phyloP scores from a whole-genome alignment of 2,329 filamentous ascomycete genomes.

The Diaporthe sp. region DNA sequence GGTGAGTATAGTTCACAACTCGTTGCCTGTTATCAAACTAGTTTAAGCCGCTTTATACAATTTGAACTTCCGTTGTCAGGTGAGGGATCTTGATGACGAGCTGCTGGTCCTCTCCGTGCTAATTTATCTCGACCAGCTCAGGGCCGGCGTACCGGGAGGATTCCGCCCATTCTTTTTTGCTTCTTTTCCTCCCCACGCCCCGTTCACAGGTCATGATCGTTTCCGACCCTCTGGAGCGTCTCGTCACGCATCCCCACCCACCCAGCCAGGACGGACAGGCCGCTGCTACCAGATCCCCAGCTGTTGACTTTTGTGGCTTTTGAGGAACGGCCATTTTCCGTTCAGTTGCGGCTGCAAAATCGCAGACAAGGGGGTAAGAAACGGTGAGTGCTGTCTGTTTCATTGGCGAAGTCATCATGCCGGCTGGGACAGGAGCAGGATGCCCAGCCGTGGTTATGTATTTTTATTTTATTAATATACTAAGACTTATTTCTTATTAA shows the following conservation, averaged over 20 bases:
- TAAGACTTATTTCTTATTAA: too few species aligned
- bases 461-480: too few species aligned
- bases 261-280: slow-evolving; percentile 13
- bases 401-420: too few species aligned
- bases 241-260: slow-evolving; percentile 27
- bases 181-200: slow-evolving; percentile 25
- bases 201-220: slow-evolving; percentile 13
- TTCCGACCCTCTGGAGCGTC: slow-evolving; percentile 17
- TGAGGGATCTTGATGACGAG: not conserved
- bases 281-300: not conserved
- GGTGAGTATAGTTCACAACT: not conserved
- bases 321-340: slow-evolving; percentile 9
- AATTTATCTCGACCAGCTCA: not conserved
- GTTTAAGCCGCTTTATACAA: not conserved
- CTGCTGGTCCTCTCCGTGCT: not conserved
- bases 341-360: slow-evolving; percentile 18
- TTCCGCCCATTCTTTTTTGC: not conserved
- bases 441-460: too few species aligned
- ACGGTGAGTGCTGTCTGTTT: too few species aligned
- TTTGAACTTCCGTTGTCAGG: not conserved
- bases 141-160: not conserved
- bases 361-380: too few species aligned
- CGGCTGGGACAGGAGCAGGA: too few species aligned
- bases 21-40: not conserved
- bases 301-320: slow-evolving; percentile 12